Evolutionary conservation across 1,284 basidiomycete genomes (phyloP), one percentile per base, ranked within the genome.

Genomic region (Apiotrichum siamense): DNA sequence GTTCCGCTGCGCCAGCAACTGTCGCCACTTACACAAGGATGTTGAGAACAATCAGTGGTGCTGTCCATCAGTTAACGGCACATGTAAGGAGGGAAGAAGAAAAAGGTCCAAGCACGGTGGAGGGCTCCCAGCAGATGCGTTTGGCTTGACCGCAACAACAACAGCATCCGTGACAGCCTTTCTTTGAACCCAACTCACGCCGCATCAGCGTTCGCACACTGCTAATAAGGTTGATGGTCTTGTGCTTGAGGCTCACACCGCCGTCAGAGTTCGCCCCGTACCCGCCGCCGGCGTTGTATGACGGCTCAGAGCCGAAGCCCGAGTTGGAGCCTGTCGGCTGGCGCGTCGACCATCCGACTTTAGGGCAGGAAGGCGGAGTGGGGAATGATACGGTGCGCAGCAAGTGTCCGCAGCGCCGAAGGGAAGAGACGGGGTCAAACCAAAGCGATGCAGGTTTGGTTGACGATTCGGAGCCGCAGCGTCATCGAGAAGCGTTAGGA

Each of bases 171-270:
- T 31, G 29, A 31, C 29, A 31, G 15, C 9, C 7, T 31, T 31
- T 7, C 15, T 15, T 7, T 15, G 29, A 31, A 31, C 9, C 29
- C 7, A 18, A 79, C 83, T 74, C 71, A 97, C 93, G 90, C 73
- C 94, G 83, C 86, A 97, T 87, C 57, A 97, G 78, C 49, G 91
- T 97, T 72, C 93, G 79, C 52, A 97, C 91, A 25, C 93, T 93
- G 60, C 86, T 82, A 59, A 97, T 97, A 62, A 97, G 80, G 73
- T 91, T 88, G 69, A 97, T 84, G 44, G 96, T 72, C 65, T 88
- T 83, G 50, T 82, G 82, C 76, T 97, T 97, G 59, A 97, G 77
- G 35, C 86, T 80, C 52, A 81, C 75, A 26, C 88, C 88, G 18
- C 12, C 20, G 17, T 69, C 66, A n/a, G n/a, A n/a, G n/a, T n/a